Conservation (phyloP, 106 monocot genomes). For the Chionographis japonica region DNA sequence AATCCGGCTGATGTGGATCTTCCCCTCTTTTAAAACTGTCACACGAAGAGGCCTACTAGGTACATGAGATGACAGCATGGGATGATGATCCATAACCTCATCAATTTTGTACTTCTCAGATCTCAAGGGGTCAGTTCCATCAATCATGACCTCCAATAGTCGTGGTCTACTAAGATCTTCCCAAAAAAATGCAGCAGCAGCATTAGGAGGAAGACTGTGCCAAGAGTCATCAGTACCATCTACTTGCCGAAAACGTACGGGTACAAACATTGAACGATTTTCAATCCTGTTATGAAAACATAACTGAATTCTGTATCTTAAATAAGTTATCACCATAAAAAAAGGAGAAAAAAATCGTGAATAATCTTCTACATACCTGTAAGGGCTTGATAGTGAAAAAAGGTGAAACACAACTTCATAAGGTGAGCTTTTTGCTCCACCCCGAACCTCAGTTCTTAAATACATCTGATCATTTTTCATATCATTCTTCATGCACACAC, state of each 20-base stretch:
- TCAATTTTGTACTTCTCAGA: constrained; percentile 76
- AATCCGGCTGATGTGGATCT: constrained; percentile 47
- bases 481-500: constrained; percentile 41
- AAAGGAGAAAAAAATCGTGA: not conserved
- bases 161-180: constrained; percentile 79
- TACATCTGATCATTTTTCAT: constrained; percentile 40
- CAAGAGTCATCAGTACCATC: constrained; percentile 66
- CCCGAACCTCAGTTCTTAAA: constrained; percentile 69
- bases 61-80: constrained; percentile 32
- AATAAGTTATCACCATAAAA: not conserved
- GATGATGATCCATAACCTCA: constrained; percentile 66
- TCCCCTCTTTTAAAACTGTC: constrained; percentile 74
- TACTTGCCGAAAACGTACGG: constrained; percentile 79
- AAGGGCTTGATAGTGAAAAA: constrained; percentile 65
- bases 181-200: constrained; percentile 82
- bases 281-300: constrained; percentile 62
- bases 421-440: constrained; percentile 63
- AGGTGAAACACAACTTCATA: constrained; percentile 77
- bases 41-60: constrained; percentile 50
- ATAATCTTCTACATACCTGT: constrained; percentile 41
- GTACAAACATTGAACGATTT: constrained; percentile 73
- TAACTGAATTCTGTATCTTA: not conserved
- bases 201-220: constrained; percentile 78
- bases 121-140: constrained; percentile 59
- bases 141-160: constrained; percentile 67